Base-by-base conservation (phyloP, 108 stramenopile genomes). In the Nitzschia sp. region DNA sequence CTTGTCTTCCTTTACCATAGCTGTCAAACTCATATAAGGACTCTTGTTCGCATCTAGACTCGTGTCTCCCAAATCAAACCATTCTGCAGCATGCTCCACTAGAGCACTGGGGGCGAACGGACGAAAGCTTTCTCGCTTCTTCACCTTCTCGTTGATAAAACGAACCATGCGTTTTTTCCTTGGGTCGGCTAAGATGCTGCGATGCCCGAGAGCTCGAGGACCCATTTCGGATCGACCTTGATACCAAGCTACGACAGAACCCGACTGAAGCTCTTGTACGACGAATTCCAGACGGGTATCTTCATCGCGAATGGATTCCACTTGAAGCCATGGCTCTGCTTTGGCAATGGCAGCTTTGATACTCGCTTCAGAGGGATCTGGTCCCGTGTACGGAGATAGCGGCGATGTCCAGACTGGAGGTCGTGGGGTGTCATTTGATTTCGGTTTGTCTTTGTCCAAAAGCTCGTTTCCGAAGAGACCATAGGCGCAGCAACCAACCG, bases 101-200 rank as follows among this genome's bases (percentile, higher is more conserved):
- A 98, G 68, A 32, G 87, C 94, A 72, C 89, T 90, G 6, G 98
- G 96, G 32, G 96, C 96, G 72, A 98, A 96, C 0, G 98, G 96
- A 22, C 98, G 87, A 57, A 96, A 98, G 36, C 79, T 88, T 71
- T 98, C 97, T 58, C 97, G 81, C 41, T 78, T 78, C 57, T 96
- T 98, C 9, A 97, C 94, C 45, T 83, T 67, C 54, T 90, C 69
- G 55, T 97, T 98, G 52, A 98, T 94, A 50, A 88, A 89, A 11
- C 92, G 74, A 6, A 93, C 91, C 15, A 94, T 69, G 13, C 84
- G 84, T 33, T 88, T 87, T 29, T 87, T 82, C 15, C 94, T 73
- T 11, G 97, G 96, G 76, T 95, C 93, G 3, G 96, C 96, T 45
- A 98, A 54, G 32, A 98, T 89, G 52, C 93, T 95, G 9, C 97